phyloP scores from a whole-genome alignment of 306 rosid genomes.

The Betula pendula region DNA sequence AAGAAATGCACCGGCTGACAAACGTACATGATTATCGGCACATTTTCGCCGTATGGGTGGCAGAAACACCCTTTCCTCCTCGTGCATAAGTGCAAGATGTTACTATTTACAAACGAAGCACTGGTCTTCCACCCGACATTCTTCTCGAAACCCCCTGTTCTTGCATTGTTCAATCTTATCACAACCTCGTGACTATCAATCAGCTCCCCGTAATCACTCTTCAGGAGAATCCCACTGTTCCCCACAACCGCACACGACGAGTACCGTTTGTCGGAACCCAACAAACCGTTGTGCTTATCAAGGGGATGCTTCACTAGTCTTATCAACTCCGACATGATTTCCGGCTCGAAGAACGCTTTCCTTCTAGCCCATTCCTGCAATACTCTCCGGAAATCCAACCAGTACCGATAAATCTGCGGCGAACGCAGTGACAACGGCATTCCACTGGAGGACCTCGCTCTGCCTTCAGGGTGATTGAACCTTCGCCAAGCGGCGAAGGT shows the following conservation, averaged over 20 bases:
- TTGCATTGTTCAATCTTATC: constrained; percentile 85
- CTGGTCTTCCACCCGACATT: constrained; percentile 86
- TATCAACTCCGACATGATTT: constrained; percentile 61
- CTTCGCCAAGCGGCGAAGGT: constrained; percentile 74
- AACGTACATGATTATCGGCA: constrained; percentile 82
- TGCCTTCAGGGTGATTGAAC: constrained; percentile 52
- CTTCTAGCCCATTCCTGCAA: constrained; percentile 68
- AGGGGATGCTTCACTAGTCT: constrained; percentile 52
- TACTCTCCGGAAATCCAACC: constrained; percentile 72
- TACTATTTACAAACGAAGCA: constrained; percentile 85
- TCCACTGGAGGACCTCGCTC: constrained; percentile 36
- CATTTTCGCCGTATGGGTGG: constrained; percentile 76
- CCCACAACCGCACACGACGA: constrained; percentile 89
- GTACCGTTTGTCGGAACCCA: constrained; percentile 36
- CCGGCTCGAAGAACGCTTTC: constrained; percentile 51
- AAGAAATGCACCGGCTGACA: constrained; percentile 91
- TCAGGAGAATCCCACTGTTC: constrained; percentile 87
- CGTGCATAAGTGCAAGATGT: constrained; percentile 84
- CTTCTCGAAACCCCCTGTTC: constrained; percentile 42
- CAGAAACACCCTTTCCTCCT: constrained; percentile 82
- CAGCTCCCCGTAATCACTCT: constrained; percentile 50
- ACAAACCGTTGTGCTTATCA: constrained; percentile 39
- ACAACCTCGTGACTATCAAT: constrained; percentile 82
- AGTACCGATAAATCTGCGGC: constrained; percentile 74
- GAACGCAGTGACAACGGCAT: constrained; percentile 56